Percentiles rank a stretch among this genome's conserved stretches.
These are phyloP conservation scores for Linanthus parryae DNA, from an alignment of 148 eudicot genomes.

Conservation along the genomic window DNA sequence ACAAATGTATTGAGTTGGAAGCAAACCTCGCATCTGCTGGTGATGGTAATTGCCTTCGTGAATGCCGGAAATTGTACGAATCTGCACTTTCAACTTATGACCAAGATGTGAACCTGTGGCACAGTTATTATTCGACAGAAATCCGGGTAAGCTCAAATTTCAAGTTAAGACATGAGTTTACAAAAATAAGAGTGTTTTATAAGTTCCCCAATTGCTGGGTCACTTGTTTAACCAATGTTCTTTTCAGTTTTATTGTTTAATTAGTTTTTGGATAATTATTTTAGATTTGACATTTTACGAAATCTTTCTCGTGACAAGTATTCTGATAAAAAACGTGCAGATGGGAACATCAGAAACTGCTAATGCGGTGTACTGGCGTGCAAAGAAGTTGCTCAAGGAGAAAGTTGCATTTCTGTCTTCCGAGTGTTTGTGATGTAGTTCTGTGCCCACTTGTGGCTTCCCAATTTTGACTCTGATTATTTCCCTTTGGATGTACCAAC, in stretches of 20 bases:
- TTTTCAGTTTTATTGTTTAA: too few species aligned
- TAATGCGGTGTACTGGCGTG: slow-evolving; percentile 71
- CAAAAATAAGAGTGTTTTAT: too few species aligned
- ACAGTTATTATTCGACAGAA: slow-evolving; percentile 60
- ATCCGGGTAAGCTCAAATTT: slow-evolving; percentile 34
- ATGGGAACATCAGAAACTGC: slow-evolving; percentile 82
- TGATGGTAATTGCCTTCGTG: slow-evolving; percentile 36
- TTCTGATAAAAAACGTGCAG: slow-evolving; percentile 28
- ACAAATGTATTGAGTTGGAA: slow-evolving; percentile 68
- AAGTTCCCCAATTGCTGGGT: too few species aligned
- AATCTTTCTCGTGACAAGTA: slow-evolving; percentile 1
- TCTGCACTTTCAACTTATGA: slow-evolving; percentile 62
- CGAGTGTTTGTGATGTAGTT: slow-evolving; percentile 6
- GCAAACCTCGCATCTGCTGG: slow-evolving; percentile 44
- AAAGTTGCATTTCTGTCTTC: slow-evolving; percentile 23
- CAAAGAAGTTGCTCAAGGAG: slow-evolving; percentile 55
- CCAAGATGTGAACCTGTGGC: slow-evolving; percentile 69
- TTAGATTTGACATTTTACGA: background rate
- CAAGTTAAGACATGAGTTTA: too few species aligned
- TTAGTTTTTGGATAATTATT: too few species aligned
- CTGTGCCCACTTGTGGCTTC: too few species aligned
- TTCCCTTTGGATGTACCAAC: too few species aligned
- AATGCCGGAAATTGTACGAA: slow-evolving; percentile 59
- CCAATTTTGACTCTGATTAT: too few species aligned
- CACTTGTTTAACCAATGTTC: background rate